Percentiles rank a stretch among this genome's conserved stretches.
Conservation (phyloP, 2,329 filamentous ascomycete species). For the Piedraia hortae region DNA sequence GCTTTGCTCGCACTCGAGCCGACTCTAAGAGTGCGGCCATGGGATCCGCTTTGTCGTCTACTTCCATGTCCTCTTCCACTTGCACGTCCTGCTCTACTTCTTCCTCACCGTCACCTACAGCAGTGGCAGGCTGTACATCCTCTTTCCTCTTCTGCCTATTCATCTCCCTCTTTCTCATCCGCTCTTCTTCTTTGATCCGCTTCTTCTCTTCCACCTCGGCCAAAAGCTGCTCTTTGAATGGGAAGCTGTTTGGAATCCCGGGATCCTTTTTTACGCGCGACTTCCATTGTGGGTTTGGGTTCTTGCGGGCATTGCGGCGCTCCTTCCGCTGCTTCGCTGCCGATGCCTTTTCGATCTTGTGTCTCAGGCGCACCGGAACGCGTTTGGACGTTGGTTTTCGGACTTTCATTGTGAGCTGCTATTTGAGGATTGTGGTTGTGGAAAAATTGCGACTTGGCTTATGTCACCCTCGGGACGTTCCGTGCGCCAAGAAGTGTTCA, state of each 20-base stretch:
- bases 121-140: no score
- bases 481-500: no score
- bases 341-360: conserved; percentile 89
- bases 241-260: conserved; percentile 89
- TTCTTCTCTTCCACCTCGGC: conserved; percentile 82
- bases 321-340: conserved; percentile 73
- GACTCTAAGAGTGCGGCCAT: conserved; percentile 81
- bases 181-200: conserved; percentile 54
- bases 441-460: no score
- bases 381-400: conserved; percentile 74
- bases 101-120: conserved; percentile 18
- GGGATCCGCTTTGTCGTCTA: conserved; percentile 46
- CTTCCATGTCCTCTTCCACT: conserved; percentile 23
- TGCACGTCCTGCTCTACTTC: conserved; percentile 12
- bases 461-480: no score
- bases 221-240: conserved; percentile 86
- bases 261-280: conserved; percentile 92
- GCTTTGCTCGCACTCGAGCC: conserved; percentile 49
- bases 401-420: conserved; percentile 12
- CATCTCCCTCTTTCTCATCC: conserved; percentile 39
- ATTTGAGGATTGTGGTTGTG: no score
- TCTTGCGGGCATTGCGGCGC: conserved; percentile 77
- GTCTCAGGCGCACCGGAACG: conserved; percentile 58
- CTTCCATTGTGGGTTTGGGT: conserved; percentile 91
- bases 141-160: conserved; percentile 23